Conservation (phyloP, 106 monocot species). For the Iris macrosiphon region DNA sequence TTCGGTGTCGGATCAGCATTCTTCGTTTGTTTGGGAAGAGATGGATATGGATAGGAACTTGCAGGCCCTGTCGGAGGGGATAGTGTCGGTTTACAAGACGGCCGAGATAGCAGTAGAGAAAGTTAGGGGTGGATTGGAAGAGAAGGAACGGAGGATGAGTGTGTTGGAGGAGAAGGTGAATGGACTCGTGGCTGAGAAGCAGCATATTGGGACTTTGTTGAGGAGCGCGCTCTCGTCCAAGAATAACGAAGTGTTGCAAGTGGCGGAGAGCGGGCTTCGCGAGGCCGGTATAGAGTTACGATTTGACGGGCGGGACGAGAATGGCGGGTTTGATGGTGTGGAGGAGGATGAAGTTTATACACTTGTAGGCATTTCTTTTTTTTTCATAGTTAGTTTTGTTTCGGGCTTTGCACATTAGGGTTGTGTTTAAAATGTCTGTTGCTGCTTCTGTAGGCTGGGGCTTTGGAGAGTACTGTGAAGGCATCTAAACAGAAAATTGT, state of each 20-base stretch:
- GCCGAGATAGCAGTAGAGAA: conserved; percentile 52
- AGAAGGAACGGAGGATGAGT: conserved; percentile 27
- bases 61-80: conserved; percentile 41
- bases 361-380: conserved; percentile 39
- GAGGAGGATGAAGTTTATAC: conserved; percentile 87
- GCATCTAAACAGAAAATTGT: conserved; percentile 79
- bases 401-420: no score
- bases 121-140: conserved; percentile 38
- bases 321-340: conserved; percentile 8
- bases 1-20: conserved; percentile 29
- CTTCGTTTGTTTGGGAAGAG: conserved; percentile 70
- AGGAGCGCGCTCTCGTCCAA: conserved; percentile 75
- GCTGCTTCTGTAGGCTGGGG: conserved; percentile 65
- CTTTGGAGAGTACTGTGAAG: conserved; percentile 85
- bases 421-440: no score
- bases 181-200: conserved; percentile 65
- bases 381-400: not conserved
- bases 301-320: conserved; percentile 19
- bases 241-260: conserved; percentile 57
- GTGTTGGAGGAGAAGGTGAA: conserved; percentile 38
- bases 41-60: conserved; percentile 65
- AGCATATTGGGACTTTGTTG: conserved; percentile 80
- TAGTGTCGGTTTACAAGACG: conserved; percentile 43
- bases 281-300: conserved; percentile 72
- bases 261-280: conserved; percentile 72